These are phyloP conservation scores for Talaromyces thailandensis DNA, from an alignment of 495 filamentous ascomycete species.

Conservation along the genomic window DNA sequence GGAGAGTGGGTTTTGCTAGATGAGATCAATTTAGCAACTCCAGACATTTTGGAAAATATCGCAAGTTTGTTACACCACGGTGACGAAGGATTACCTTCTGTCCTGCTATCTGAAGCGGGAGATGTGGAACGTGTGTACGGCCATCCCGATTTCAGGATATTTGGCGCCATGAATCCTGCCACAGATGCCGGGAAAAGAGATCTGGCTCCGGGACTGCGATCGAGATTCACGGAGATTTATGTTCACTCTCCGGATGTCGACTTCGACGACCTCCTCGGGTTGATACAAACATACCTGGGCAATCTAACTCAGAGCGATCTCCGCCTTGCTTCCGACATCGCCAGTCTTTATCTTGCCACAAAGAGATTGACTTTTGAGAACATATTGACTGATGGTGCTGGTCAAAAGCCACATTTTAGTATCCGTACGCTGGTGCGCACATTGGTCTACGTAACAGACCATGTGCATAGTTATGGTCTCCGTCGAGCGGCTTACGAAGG, in stretches of 20 bases:
- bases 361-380: conserved; percentile 75
- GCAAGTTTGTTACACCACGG: conserved; percentile 72
- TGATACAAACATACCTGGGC: conserved; percentile 81
- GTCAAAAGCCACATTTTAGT: conserved; percentile 91
- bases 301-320: conserved; percentile 55
- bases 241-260: conserved; percentile 82
- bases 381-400: conserved; percentile 82
- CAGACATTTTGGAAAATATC: conserved; percentile 90
- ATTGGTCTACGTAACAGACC: conserved; percentile 75
- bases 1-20: conserved; percentile 98
- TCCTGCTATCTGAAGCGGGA: conserved; percentile 86
- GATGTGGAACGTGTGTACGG: conserved; percentile 80
- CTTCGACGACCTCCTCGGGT: conserved; percentile 67
- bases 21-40: conserved; percentile 92
- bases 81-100: conserved; percentile 57
- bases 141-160: conserved; percentile 90
- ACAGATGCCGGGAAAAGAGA: conserved; percentile 96
- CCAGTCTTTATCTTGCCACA: conserved; percentile 75
- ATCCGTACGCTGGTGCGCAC: conserved; percentile 89
- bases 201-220: conserved; percentile 72
- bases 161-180: conserved; percentile 98
- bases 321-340: conserved; percentile 64
- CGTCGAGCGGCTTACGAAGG: conserved; percentile 86
- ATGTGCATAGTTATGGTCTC: conserved; percentile 78
- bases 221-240: conserved; percentile 89